Evolutionary conservation across 345 rosid genomes (phyloP).

Genomic region (Acer saccharum): DNA sequence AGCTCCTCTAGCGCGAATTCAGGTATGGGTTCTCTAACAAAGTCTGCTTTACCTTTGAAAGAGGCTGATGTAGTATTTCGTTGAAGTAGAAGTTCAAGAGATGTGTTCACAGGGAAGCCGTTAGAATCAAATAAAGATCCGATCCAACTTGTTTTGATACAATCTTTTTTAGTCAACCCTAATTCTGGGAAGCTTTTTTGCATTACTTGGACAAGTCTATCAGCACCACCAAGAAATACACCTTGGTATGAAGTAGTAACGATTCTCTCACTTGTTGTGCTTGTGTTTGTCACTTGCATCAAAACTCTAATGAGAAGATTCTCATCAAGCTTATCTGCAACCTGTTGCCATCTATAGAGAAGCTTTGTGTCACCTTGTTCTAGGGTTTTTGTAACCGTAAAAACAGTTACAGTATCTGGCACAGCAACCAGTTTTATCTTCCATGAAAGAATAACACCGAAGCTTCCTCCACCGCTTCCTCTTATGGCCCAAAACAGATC

Average conservation of each 20-base stretch:
- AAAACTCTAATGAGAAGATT: constrained; percentile 27
- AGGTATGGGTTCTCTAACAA: constrained; percentile 39
- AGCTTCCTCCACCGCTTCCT: constrained; percentile 1
- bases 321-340: constrained; percentile 5
- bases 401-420: constrained; percentile 41
- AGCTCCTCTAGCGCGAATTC: constrained; percentile 44
- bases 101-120: constrained; percentile 42
- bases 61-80: constrained; percentile 44
- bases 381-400: background rate
- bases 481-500: background rate
- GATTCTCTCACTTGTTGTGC: constrained; percentile 27
- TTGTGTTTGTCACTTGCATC: constrained; percentile 20
- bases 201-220: constrained; percentile 40
- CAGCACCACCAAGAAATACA: constrained; percentile 44
- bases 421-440: constrained; percentile 66
- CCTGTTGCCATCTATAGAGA: background rate
- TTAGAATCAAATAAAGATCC: constrained; percentile 51
- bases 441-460: constrained; percentile 47
- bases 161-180: constrained; percentile 52
- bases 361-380: background rate
- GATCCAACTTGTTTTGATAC: constrained; percentile 66
- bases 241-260: constrained; percentile 32
- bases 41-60: constrained; percentile 69
- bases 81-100: constrained; percentile 50
- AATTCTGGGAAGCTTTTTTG: constrained; percentile 52